Evolutionary conservation across 2,329 filamentous ascomycete genomes (phyloP), one percentile per base, ranked within the genome.

Genomic region (Didymella lethalis): DNA sequence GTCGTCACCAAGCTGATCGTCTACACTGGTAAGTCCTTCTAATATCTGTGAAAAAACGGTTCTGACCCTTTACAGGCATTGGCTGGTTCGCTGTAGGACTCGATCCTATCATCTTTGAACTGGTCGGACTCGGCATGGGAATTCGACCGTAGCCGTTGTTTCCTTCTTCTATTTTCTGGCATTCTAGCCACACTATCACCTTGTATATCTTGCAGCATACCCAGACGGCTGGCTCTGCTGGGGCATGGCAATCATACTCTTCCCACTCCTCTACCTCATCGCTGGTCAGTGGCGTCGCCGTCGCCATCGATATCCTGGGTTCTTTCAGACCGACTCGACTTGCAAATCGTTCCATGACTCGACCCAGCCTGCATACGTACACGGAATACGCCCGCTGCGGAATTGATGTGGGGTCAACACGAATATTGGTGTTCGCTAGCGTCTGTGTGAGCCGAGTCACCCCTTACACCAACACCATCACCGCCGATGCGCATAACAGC

Each of bases 1-100:
- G 94, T 99, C 38, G 90, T 99, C 36, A 98, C 95, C 5, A 98
- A 97, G 79, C 79, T 99, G 61, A 90, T 99, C 69, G 92, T 99
- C 25, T 99, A 99, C 80, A 86, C 90, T 59, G 95, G 94, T 92
- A 80, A 77, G 88, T 59, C n/a, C 14, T 14, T 11, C 4, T 3
- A 25, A 23, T 12, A 6, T 14, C 34, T 0, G 12, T 20, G 20
- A 10, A 7, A n/a, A 4, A 7, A 59, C 44, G 50, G 7, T 6
- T 16, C 53, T 58, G n/a, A 62, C 48, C 12, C 14, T 44, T 45
- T 46, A 8, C 32, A 92, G 91, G 92, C 45, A 96, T 97, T 75
- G 92, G 84, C 50, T 93, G 89, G 88, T 81, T 96, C 59, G 90
- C 91, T 2, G 88, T 92, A 1, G 90, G 91, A 66, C 82, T 85